These are phyloP conservation scores for Zizania latifolia DNA, from an alignment of 176 grass and related monocot species.

Conservation along the genomic window DNA sequence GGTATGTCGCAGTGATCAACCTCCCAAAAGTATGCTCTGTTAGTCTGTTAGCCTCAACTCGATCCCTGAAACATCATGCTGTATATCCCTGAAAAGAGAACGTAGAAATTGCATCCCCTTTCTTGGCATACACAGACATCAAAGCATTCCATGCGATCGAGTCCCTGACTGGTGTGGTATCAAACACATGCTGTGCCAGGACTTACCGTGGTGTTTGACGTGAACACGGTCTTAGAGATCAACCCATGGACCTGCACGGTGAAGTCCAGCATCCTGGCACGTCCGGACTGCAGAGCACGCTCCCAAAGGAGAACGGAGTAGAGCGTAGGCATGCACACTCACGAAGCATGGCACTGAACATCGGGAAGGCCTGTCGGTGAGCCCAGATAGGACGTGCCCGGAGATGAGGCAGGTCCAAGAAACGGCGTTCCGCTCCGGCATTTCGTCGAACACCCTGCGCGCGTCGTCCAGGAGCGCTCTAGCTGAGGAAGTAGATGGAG, in stretches of 20 bases:
- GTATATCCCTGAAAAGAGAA: constrained; percentile 51
- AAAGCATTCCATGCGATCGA: constrained; percentile 71
- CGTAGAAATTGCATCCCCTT: constrained; percentile 43
- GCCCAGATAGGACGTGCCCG: constrained; percentile 42
- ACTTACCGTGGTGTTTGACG: constrained; percentile 45
- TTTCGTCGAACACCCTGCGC: constrained; percentile 41
- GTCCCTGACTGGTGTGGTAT: constrained; percentile 27
- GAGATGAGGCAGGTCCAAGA: constrained; percentile 69
- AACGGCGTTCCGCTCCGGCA: constrained; percentile 47
- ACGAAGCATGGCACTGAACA: constrained; percentile 51
- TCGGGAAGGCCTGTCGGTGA: constrained; percentile 24
- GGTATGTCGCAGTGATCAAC: constrained; percentile 48
- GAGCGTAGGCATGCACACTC: constrained; percentile 42
- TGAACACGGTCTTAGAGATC: constrained; percentile 39
- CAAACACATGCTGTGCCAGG: constrained; percentile 50
- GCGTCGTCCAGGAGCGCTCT: constrained; percentile 29
- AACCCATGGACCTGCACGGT: constrained; percentile 59
- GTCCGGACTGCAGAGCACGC: constrained; percentile 46
- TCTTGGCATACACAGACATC: constrained; percentile 69
- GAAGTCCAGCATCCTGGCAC: constrained; percentile 52
- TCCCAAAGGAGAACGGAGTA: constrained; percentile 71
- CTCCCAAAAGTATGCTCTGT: constrained; percentile 70
- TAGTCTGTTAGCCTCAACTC: constrained; percentile 41
- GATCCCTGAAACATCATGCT: constrained; percentile 14
- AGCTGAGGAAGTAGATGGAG: constrained; percentile 49